Base-by-base conservation (phyloP, 495 filamentous ascomycete genomes). In the Xylaria venustula region DNA sequence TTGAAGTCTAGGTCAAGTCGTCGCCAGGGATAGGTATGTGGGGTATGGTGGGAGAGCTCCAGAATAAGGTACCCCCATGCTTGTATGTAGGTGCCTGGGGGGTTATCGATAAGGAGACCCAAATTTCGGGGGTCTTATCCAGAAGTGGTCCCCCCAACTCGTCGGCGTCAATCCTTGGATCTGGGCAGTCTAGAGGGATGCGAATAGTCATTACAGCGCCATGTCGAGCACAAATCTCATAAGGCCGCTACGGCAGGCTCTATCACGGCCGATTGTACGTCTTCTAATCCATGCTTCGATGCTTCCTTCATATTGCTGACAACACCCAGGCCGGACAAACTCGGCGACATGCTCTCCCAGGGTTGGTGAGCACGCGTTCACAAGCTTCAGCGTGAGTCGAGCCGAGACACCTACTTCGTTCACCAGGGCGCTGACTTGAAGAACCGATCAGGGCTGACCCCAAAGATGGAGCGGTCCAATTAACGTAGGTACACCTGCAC, bases 181-280 rank as follows among this genome's bases (percentile, higher is more conserved):
- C 48, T n/a, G n/a, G n/a, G 63, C 65, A 63, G 48, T 53, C 34
- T 19, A 34, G 50, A 36, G 48, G 36, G 49, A 56, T 60, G 37
- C 58, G 34, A 49, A 46, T 36, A 48, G 45, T 50, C 60, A 68
- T 63, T 59, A 48, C 45, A 45, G 34, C 58, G 61, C 41, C 23
- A 71, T 71, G 69, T 62, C 64, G 0, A 67, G 67, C 56, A 49
- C 63, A 62, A 45, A 58, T 20, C 61, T 71, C 62, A 44, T 49
- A 50, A 61, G 69, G 55, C 69, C 69, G n/a, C 52, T 71, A 60
- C 60, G 64, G 62, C 66, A 71, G 20, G 66, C 45, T 19, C 59
- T 71, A 4, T 60, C 58, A 15, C 54, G 66, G 52, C 62, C 69
- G 58, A 63, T 63, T 57, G 69, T 71, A 63, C 1, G 62, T 54